These are phyloP conservation scores for Symmetrospora coprosmae DNA, from an alignment of 768 basidiomycete species.

Conservation along the genomic window DNA sequence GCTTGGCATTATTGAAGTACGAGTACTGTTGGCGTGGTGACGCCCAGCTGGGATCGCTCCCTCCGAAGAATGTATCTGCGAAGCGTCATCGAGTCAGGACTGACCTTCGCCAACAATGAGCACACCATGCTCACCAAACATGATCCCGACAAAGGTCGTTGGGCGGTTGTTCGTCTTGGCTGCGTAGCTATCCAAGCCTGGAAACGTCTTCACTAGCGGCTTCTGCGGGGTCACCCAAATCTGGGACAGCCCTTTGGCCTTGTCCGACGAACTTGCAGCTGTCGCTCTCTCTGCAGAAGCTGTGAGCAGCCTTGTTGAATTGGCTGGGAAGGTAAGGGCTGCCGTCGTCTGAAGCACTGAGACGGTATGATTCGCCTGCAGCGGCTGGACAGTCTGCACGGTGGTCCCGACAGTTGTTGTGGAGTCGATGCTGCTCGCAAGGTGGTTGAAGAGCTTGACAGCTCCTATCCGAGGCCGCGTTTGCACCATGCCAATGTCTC, in stretches of 20 bases:
- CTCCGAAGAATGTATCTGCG: constrained; percentile 30
- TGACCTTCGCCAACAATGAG: neutral
- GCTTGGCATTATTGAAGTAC: constrained; percentile 26
- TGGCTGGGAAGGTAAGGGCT: too few relatives aligned
- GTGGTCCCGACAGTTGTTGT: too few relatives aligned
- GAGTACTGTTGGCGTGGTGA: constrained; percentile 26
- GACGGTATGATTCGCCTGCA: neutral
- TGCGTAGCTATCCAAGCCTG: constrained; percentile 1
- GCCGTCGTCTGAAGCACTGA: neutral
- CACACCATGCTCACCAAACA: neutral
- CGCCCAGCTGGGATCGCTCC: neutral
- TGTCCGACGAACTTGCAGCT: neutral
- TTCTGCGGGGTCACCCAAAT: neutral
- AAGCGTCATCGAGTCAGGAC: neutral
- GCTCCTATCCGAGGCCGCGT: neutral
- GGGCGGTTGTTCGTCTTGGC: neutral
- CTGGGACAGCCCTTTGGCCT: neutral
- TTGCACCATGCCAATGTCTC: neutral
- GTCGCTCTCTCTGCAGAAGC: too few relatives aligned
- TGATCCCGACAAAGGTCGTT: constrained; percentile 18
- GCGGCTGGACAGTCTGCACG: too few relatives aligned
- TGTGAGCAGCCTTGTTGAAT: too few relatives aligned
- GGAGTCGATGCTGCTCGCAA: too few relatives aligned
- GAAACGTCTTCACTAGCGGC: neutral
- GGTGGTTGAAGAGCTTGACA: neutral